Evolutionary conservation across 129 eudicot genomes (phyloP).

Genomic region (Rutidosis leptorrhynchoides): DNA sequence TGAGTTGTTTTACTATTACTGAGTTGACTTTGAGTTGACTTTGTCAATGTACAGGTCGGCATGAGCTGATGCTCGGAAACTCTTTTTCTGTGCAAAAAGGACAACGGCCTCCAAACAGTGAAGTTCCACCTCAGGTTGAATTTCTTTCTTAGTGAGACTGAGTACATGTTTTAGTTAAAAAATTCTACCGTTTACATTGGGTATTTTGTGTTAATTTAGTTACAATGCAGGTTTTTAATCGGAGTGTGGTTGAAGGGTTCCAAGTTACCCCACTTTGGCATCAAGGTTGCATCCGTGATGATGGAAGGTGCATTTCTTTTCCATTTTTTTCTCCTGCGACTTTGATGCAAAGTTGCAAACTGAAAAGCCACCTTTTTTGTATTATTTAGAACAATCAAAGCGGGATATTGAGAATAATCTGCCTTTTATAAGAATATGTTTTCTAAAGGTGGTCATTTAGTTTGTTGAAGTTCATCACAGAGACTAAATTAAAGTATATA

Average conservation of each 20-base stretch:
- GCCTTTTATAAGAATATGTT: background rate
- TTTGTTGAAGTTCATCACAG: background rate
- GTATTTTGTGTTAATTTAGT: too few relatives aligned
- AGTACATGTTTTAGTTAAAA: background rate
- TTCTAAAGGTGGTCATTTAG: background rate
- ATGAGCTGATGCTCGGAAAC: conserved; percentile 78
- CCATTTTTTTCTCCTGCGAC: conserved; percentile 15
- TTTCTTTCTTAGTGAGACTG: background rate
- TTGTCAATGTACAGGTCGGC: conserved; percentile 54
- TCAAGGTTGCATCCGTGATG: conserved; percentile 89
- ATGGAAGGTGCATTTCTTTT: conserved; percentile 72
- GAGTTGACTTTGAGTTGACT: too few relatives aligned
- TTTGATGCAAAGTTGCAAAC: too few relatives aligned
- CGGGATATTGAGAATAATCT: background rate
- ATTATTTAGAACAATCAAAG: background rate
- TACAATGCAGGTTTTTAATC: conserved; percentile 61
- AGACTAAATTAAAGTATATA: background rate
- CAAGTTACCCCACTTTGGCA: conserved; percentile 97
- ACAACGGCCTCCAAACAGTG: conserved; percentile 59
- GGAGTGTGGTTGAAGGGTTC: conserved; percentile 74
- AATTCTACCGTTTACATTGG: background rate
- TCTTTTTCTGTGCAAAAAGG: conserved; percentile 51
- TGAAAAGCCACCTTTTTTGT: background rate
- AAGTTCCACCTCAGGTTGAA: conserved; percentile 79
- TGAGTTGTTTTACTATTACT: conserved; percentile 6